phyloP scores from a whole-genome alignment of 192 early-diverging fungal species.

The Funneliformis geosporum region DNA sequence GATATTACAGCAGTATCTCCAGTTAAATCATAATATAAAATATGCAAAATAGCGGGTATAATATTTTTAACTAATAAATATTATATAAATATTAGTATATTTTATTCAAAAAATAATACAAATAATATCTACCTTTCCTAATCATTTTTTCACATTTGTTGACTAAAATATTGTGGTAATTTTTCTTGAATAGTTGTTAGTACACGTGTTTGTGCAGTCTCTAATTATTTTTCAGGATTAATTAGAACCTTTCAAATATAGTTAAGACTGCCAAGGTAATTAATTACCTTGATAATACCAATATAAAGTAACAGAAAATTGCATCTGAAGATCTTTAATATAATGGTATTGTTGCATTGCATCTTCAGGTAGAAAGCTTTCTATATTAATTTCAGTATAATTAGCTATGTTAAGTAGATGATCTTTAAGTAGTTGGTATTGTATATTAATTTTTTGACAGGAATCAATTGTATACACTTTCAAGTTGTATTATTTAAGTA shows the following conservation, averaged over 20 bases:
- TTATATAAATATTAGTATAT: neutral
- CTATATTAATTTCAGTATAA: neutral
- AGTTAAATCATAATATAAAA: conserved; percentile 3
- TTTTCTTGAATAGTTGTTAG: neutral
- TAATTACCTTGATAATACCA: neutral
- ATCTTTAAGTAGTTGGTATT: neutral
- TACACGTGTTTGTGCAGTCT: neutral
- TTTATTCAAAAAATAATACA: neutral
- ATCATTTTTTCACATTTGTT: neutral
- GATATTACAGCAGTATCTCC: neutral
- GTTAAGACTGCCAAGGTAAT: neutral
- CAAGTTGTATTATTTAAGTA: neutral
- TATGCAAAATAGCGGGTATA: neutral
- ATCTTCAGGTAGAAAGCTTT: conserved; percentile 9
- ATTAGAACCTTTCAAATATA: neutral
- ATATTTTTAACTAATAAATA: neutral
- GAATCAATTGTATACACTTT: neutral
- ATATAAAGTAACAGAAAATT: neutral
- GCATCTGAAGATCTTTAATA: neutral
- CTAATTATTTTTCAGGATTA: neutral
- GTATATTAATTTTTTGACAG: neutral
- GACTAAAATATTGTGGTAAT: neutral
- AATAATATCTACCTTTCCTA: neutral
- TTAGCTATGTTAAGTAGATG: neutral
- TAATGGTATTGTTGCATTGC: neutral